Base-by-base conservation (phyloP, 2,329 filamentous ascomycete genomes). In the Triangularia verruculosa region DNA sequence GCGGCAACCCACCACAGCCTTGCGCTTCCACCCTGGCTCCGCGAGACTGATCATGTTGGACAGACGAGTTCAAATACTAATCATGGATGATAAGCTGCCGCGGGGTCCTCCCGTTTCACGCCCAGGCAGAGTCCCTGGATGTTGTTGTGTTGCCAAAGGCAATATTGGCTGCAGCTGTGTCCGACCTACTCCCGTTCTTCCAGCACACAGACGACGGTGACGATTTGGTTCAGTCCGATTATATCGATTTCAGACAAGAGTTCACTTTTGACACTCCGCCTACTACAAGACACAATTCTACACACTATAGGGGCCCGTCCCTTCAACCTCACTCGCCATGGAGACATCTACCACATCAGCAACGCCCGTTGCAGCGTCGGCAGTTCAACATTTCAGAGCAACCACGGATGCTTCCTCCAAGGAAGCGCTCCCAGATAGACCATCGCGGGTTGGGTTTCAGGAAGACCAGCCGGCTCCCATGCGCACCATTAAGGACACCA, bases 401-500 rank as follows among this genome's bases (percentile, higher is more conserved):
- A n/a, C 13, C 5, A 3, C 17, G 13, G 27, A 57, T 57, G 12
- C 28, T 57, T 15, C 54, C n/a, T 27, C 11, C 27, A 22, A 30
- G 25, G 52, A 61, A 39, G 47, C 61, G 55, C 34, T 57, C 47
- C 60, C 61, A 62, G 54, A 59, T 57, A 62, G 63, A 17, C 53
- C 59, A 54, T 17, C 52, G 4, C 62, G 28, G n/a, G 34, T 27
- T 28, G 62, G 20, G 6, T 25, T 47, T 22, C 59, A 63, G 13
- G 43, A 52, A 4, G 17, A 20, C 22, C 59, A 62, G 30, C 39
- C 30, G n/a, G 11, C 43, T 54, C 39, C 57, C 34, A 11, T 59
- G 15, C 52, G 43, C 17, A 58, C 20, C 43, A 56, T 63, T 53
- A 68, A 64, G 61, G 67, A 70, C 24, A n/a, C 57, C 34, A 13